Base-by-base conservation (phyloP, 495 filamentous ascomycete species). In the Aspergillus sclerotioniger region DNA sequence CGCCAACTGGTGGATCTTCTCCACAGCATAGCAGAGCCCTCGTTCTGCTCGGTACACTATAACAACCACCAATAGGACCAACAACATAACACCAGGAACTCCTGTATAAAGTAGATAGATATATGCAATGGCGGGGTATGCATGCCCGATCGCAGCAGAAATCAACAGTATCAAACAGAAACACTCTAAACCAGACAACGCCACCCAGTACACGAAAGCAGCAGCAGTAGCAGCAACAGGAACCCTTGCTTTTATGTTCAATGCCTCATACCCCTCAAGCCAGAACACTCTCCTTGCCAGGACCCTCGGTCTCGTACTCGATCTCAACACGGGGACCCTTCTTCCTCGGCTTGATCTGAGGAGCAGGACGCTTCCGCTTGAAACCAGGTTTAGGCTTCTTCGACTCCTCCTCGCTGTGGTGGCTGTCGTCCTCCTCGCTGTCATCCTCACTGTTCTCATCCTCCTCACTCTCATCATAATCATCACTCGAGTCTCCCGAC, bases 251-350 rank as follows among this genome's bases (percentile, higher is more conserved):
- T 71, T 73, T 73, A 33, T 51, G 48, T 50, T 50, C 46, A 28
- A 28, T 35, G 13, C 12, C 19, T 19, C 65, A 53, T 64, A 55
- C 65, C 53, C 50, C 39, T 63, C 66, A 80, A 46, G 75, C 79
- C 67, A 81, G 61, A 44, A 80, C 37, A 56, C 68, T 71, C 53
- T 83, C 78, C 64, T 75, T 78, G 44, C 71, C 73, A 58, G 75
- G 70, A 32, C 67, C 78, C 68, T 90, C 87, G 10, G 79, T 80
- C 64, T 90, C 87, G 58, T 88, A 87, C 72, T 91, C 88, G 58
- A 90, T 84, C 75, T 90, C 88, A 62, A 84, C 75, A 51, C 78
- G 78, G 43, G 83, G 77, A 31, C 77, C 78, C 76, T 90, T 90
- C 78, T 86, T 89, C 72, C 85, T 81, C 33, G 85, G 79, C 70